Evolutionary conservation across 1,139 yeast genomes (phyloP).

Genomic region (Hansenula anomala): DNA sequence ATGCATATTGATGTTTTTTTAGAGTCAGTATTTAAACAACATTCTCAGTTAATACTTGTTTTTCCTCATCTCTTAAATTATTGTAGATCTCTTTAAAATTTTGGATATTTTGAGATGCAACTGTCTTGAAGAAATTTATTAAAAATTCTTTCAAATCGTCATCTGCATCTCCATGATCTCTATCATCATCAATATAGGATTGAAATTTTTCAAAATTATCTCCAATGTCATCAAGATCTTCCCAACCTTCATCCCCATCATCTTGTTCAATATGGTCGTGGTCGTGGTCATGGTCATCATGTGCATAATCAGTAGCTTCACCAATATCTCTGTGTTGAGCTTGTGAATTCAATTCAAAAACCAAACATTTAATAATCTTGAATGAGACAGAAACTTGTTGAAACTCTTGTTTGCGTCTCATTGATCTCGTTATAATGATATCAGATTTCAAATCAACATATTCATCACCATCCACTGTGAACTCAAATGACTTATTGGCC

Average conservation of each 20-base stretch:
- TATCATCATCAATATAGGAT: conserved; percentile 13
- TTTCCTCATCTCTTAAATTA: conserved; percentile 51
- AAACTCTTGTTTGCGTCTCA: conserved; percentile 59
- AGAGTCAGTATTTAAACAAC: conserved; percentile 18
- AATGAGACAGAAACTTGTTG: conserved; percentile 64
- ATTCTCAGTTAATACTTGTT: conserved; percentile 46
- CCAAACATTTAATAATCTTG: conserved; percentile 67
- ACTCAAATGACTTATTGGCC: conserved; percentile 40
- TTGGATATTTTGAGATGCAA: conserved; percentile 49
- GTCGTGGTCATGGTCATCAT: conserved; percentile 21
- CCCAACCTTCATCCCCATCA: conserved; percentile 66
- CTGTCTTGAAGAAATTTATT: conserved; percentile 58
- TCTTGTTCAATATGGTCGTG: no score
- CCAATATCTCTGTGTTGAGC: conserved; percentile 24
- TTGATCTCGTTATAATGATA: conserved; percentile 78
- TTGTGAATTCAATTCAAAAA: conserved; percentile 66
- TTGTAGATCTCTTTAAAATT: conserved; percentile 53
- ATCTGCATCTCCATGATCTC: conserved; percentile 31
- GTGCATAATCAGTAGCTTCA: conserved; percentile 9
- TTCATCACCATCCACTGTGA: conserved; percentile 70
- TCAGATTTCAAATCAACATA: conserved; percentile 49
- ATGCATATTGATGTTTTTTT: conserved; percentile 14
- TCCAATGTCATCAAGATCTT: conserved; percentile 59
- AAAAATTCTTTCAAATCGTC: conserved; percentile 39
- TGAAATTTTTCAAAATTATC: conserved; percentile 21